phyloP scores from a whole-genome alignment of 2,329 filamentous ascomycete species.

The Phialocephala subalpina region DNA sequence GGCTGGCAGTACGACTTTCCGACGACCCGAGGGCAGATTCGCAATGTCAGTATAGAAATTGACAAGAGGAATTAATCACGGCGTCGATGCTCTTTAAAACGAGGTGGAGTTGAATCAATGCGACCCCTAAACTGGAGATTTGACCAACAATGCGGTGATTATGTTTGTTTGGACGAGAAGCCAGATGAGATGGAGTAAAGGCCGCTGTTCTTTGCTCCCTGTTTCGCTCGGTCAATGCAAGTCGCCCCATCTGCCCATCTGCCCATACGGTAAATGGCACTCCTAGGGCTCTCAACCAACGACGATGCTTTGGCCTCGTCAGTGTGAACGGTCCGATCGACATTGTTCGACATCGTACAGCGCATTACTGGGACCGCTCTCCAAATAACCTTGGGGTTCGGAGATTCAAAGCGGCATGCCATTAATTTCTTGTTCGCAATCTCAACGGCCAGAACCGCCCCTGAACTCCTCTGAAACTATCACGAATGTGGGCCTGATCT shows the following conservation, averaged over 20 bases:
- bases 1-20: neutral
- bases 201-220: conserved; percentile 9
- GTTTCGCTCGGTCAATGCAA: conserved; percentile 37
- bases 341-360: conserved; percentile 21
- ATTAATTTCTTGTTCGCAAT: neutral
- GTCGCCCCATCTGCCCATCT: too few species aligned
- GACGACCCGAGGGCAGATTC: neutral
- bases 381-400: neutral
- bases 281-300: conserved; percentile 10
- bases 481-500: neutral
- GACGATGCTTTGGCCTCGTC: conserved; percentile 18
- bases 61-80: conserved; percentile 17
- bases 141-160: neutral
- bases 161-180: conserved; percentile 16
- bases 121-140: conserved; percentile 13
- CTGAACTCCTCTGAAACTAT: neutral
- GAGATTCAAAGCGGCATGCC: conserved; percentile 1
- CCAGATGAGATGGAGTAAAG: conserved; percentile 8
- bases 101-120: conserved; percentile 15
- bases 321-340: neutral
- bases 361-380: conserved; percentile 13
- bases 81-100: conserved; percentile 20
- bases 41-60: conserved; percentile 7
- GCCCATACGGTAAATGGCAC: conserved; percentile 12
- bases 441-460: neutral